Conservation (phyloP, 2,329 filamentous ascomycete species). For the Pseudopithomyces chartarum region DNA sequence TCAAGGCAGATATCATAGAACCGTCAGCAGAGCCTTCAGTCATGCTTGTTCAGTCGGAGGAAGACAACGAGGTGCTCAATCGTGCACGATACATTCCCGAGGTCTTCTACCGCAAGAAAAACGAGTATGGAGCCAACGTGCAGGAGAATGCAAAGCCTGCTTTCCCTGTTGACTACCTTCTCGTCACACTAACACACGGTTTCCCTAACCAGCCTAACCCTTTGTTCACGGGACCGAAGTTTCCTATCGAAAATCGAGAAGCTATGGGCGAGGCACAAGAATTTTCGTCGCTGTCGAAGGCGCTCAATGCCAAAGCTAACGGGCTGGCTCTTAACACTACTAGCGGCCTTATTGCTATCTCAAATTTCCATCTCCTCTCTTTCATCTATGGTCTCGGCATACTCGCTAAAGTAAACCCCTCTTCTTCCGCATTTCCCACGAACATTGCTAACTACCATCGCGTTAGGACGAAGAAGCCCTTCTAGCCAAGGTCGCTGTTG, state of each 20-base stretch:
- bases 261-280: conserved; percentile 86
- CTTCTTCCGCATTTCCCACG: neutral
- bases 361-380: conserved; percentile 92
- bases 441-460: conserved; percentile 18
- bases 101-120: conserved; percentile 93
- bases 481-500: conserved; percentile 81
- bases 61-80: conserved; percentile 74
- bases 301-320: conserved; percentile 66
- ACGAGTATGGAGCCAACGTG: conserved; percentile 94
- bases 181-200: conserved; percentile 94
- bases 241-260: conserved; percentile 91
- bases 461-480: conserved; percentile 84
- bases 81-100: conserved; percentile 91
- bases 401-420: conserved; percentile 73
- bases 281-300: conserved; percentile 67
- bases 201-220: conserved; percentile 84
- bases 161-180: conserved; percentile 94
- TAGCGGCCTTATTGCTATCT: conserved; percentile 71
- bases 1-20: conserved; percentile 90
- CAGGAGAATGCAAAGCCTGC: conserved; percentile 96
- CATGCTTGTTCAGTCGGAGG: conserved; percentile 93
- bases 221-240: conserved; percentile 72
- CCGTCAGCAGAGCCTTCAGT: conserved; percentile 89
- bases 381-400: conserved; percentile 82
- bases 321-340: conserved; percentile 61